Evolutionary conservation across 1,284 basidiomycete genomes (phyloP), one percentile per base, ranked within the genome.

Genomic region (Papiliotrema laurentii): DNA sequence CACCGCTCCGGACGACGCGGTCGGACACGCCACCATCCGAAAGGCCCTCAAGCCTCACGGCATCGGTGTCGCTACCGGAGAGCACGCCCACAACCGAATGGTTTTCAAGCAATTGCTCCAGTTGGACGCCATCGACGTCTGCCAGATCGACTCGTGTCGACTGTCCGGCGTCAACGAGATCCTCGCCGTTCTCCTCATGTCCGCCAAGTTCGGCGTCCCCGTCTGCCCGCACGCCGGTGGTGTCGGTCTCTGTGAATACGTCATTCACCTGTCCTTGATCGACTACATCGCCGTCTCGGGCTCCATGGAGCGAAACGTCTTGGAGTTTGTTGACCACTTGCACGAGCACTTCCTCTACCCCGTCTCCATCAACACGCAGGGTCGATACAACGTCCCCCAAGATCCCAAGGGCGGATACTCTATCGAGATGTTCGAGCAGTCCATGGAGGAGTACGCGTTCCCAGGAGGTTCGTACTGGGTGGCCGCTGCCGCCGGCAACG

Each of bases 31-130:
- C n/a, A 67, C 69, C 4, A 79, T 79, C 55, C 72, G 78, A 48
- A 75, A 74, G 53, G 75, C 69, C 3, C 79, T 94, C 53, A 86
- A 86, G 69, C 86, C 86, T 11, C 75, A 86, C 66, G 85, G 85
- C 2, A 92, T 97, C 56, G 89, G 90, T 44, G 93, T 97, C 40
- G 92, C 93, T 2, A 97, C 92, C 0, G 93, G 92, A 44, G 92
- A 97, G 73, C 92, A 97, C 67, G 90, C 89, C 2, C 92, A 94
- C 73, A 96, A 94, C 74, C 82, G 89, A 55, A 93, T 96, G 81
- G 81, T 89, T n/a, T 97, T 97, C 81, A 97, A 97, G 77, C 92
- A 97, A 71, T 80, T 97, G 14, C 78, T 97, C 11, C 91, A 94
- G 69, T 87, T 91, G 1, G 83, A 91, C 44, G 90, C 91, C 14